A percentile compares a stretch with the other conserved stretches of the same genome.
Evolutionary conservation across 306 rosid species (phyloP).

Genomic region (Vigna nakashimae): DNA sequence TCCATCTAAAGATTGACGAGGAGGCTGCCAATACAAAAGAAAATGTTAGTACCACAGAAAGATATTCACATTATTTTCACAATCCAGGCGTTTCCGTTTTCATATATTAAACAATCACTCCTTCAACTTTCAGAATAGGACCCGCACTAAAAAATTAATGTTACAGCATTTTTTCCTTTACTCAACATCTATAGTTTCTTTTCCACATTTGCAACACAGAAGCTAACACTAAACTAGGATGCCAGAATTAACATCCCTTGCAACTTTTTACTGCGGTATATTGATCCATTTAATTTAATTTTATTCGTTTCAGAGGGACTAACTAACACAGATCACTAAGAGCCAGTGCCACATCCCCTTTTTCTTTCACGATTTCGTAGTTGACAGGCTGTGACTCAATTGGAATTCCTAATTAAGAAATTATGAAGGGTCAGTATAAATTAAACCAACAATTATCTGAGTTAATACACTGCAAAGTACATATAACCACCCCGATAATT

Average conservation of each 20-base stretch:
- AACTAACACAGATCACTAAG: slow-evolving; percentile 2
- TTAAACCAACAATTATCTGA: slow-evolving; percentile 10
- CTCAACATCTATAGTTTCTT: slow-evolving; percentile 11
- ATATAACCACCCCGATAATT: slow-evolving; percentile 11
- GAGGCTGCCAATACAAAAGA: slow-evolving; percentile 63
- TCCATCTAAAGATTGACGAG: slow-evolving; percentile 84
- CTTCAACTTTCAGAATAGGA: slow-evolving; percentile 8
- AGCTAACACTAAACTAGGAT: not conserved
- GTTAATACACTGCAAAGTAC: not conserved
- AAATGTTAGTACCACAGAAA: slow-evolving; percentile 42
- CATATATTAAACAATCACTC: not conserved
- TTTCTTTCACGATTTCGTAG: slow-evolving; percentile 16
- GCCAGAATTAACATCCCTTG: slow-evolving; percentile 10
- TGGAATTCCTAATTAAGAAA: slow-evolving; percentile 11
- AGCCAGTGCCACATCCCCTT: not conserved
- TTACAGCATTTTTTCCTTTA: slow-evolving; percentile 3
- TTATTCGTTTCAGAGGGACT: not conserved
- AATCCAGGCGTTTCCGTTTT: slow-evolving; percentile 27
- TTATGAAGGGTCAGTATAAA: not conserved
- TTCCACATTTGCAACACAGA: slow-evolving; percentile 11
- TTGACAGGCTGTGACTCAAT: slow-evolving; percentile 3
- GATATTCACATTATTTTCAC: slow-evolving; percentile 6
- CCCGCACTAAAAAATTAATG: not conserved
- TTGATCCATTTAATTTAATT: not conserved
- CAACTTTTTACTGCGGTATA: not conserved